These are phyloP conservation scores for Fistulifera solaris DNA, from an alignment of 108 stramenopile genomes.

Conservation along the genomic window DNA sequence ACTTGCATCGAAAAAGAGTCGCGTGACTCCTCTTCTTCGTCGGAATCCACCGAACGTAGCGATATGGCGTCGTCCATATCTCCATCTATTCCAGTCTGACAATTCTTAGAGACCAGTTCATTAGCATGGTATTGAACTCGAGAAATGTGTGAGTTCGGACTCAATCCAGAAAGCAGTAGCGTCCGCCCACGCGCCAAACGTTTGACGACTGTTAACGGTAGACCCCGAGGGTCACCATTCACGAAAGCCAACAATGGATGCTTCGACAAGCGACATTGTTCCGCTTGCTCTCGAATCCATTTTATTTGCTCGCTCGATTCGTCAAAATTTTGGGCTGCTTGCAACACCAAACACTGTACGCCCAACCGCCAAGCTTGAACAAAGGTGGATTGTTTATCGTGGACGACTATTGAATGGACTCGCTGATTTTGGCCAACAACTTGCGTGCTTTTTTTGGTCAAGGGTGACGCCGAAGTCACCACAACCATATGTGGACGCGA, in stretches of 20 bases:
- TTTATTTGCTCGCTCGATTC: conserved; percentile 21
- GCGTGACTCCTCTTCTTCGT: too few species aligned
- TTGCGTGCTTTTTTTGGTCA: conserved; percentile 53
- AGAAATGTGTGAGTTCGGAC: not conserved
- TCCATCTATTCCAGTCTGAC: too few species aligned
- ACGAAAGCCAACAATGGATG: conserved; percentile 62
- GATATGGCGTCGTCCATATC: too few species aligned
- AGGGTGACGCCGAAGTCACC: conserved; percentile 29
- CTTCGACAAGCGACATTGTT: conserved; percentile 68
- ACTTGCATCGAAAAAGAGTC: too few species aligned
- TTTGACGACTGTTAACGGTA: conserved; percentile 29
- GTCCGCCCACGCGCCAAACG: conserved; percentile 49
- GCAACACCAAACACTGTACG: conserved; percentile 48
- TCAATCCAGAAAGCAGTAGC: conserved; percentile 30
- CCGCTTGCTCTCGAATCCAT: conserved; percentile 73
- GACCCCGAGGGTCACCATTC: conserved; percentile 48
- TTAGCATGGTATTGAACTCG: too few species aligned
- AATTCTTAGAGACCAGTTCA: too few species aligned
- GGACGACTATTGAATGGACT: conserved; percentile 67
- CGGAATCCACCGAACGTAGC: too few species aligned
- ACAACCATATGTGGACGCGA: conserved; percentile 68
- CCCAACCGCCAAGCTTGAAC: conserved; percentile 70
- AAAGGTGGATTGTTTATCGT: conserved; percentile 44
- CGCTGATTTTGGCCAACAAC: conserved; percentile 62
- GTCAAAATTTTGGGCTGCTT: conserved; percentile 1